Evolutionary conservation across 106 monocot genomes (phyloP), one percentile per base, ranked within the genome.

Genomic region (Phalaenopsis equestris): DNA sequence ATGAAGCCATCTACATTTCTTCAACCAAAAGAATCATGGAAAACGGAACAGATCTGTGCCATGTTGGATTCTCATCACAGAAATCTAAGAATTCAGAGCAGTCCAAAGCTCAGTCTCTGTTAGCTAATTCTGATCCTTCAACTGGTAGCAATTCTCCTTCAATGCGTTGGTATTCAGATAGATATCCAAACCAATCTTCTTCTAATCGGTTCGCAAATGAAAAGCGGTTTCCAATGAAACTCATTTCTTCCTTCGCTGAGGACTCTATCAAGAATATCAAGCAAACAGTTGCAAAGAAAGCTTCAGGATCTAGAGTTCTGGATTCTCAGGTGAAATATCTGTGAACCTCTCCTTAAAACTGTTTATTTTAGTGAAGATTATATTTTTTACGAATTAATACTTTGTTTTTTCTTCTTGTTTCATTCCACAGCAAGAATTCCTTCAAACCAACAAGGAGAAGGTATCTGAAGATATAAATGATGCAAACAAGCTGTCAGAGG

Each of bases 1-100:
- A 92, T 75, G 97, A 98, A 77, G 97, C 97, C 24, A 84, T 92
- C 67, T 85, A 84, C 45, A 49, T 88, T 43, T 87, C 90, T 17
- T 90, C 85, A 21, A 88, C 90, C 5, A 89, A 89, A 86, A 88
- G 84, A 79, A 56, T 43, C 24, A 80, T 78, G 42, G 90, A 90
- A 43, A 78, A 67, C 55, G 72, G 38, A 61, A 67, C 41, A 3
- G 84, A 87, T 67, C 4, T 46, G 12, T 75, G 6, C 19, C 10
- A 52, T 52, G 52, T 52, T 52, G 52, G 52, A 10, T 52, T 52
- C 52, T 12, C 52, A 52, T 42, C n/a, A 42, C 42, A 46, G 3
- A n/a, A 19, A 12, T 10, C 52, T 12, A 52, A 52, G n/a, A 24
- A 15, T 11, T 75, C 75, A 18, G 18, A n/a, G 19, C 42, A 75